Conservation (phyloP, 2,329 filamentous ascomycete species). For the Phaeosphaeria sp. region DNA sequence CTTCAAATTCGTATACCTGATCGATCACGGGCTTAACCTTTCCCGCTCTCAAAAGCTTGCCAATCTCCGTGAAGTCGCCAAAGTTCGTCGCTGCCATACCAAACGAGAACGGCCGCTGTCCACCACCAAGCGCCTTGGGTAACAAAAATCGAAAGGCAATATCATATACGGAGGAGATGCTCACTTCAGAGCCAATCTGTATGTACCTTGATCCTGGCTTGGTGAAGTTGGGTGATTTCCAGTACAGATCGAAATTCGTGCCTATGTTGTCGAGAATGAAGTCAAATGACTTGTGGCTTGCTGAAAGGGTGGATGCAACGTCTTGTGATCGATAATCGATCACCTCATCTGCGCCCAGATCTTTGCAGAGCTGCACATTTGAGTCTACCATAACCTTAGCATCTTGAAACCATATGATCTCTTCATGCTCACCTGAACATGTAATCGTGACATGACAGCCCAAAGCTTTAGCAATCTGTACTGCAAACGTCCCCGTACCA, state of each 20-base stretch:
- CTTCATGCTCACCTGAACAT: constrained; percentile 55
- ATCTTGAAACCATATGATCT: background rate
- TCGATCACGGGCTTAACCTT: constrained; percentile 65
- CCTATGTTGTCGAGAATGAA: constrained; percentile 66
- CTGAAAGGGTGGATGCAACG: constrained; percentile 55
- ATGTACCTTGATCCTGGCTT: constrained; percentile 23
- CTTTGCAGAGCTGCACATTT: constrained; percentile 63
- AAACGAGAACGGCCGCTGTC: constrained; percentile 52
- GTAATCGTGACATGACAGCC: constrained; percentile 64
- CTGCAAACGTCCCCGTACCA: constrained; percentile 64
- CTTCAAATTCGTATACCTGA: constrained; percentile 59
- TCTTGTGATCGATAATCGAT: constrained; percentile 63
- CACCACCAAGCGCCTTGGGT: constrained; percentile 55
- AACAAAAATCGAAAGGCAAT: constrained; percentile 25
- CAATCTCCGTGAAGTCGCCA: constrained; percentile 51
- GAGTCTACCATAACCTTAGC: constrained; percentile 27
- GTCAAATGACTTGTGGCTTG: constrained; percentile 56
- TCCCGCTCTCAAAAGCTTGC: constrained; percentile 60
- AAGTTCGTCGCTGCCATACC: constrained; percentile 29
- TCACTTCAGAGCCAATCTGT: constrained; percentile 27
- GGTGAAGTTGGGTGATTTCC: constrained; percentile 24
- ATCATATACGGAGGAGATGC: constrained; percentile 20
- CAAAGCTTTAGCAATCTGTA: constrained; percentile 67
- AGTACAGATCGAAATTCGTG: constrained; percentile 20
- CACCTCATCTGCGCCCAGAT: constrained; percentile 67